Evolutionary conservation across 495 filamentous ascomycete species (phyloP).

Genomic region (Aspergillus taichungensis): DNA sequence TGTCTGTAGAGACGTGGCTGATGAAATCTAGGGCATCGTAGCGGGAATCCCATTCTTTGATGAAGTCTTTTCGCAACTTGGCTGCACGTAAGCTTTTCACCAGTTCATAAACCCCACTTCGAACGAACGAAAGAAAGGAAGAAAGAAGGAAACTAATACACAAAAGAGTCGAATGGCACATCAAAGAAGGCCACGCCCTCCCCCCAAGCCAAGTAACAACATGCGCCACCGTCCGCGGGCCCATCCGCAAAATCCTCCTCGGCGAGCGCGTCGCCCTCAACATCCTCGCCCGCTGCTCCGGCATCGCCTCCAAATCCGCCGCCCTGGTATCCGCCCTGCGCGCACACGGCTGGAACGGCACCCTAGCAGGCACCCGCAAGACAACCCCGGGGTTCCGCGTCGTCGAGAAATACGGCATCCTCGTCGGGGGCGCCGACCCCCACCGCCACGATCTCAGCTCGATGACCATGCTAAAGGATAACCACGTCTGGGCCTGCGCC

Average conservation of each 20-base stretch:
- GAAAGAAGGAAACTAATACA: neutral
- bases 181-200: conserved; percentile 62
- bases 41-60: conserved; percentile 94
- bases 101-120: neutral
- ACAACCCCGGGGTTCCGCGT: conserved; percentile 93
- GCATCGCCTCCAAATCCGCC: conserved; percentile 66
- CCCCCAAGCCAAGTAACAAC: conserved; percentile 39
- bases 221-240: conserved; percentile 77
- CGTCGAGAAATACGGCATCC: conserved; percentile 96
- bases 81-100: conserved; percentile 53
- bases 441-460: conserved; percentile 85
- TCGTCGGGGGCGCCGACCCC: conserved; percentile 82
- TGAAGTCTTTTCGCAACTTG: conserved; percentile 84
- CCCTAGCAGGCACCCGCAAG: conserved; percentile 91
- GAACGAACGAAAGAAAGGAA: too few relatives aligned
- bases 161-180: conserved; percentile 72
- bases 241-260: conserved; percentile 75
- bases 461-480: conserved; percentile 99
- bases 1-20: too few relatives aligned
- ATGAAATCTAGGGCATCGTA: conserved; percentile 53
- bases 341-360: conserved; percentile 62
- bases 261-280: conserved; percentile 93
- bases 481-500: conserved; percentile 82
- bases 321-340: conserved; percentile 45
- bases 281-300: conserved; percentile 82